phyloP scores from a whole-genome alignment of 805 yeast genomes.

The Candida caryicola region DNA sequence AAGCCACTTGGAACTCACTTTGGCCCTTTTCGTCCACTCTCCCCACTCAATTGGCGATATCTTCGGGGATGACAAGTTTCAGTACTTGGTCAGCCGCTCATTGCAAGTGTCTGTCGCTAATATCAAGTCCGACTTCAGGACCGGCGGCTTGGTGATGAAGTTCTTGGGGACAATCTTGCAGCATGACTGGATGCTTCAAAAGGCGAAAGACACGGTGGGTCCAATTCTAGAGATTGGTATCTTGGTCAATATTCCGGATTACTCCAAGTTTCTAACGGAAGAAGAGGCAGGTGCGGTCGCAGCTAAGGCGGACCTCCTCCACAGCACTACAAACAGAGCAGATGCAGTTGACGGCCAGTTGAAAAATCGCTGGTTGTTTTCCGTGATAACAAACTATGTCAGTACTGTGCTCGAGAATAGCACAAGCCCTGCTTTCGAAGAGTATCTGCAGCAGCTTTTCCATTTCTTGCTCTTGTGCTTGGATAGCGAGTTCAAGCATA shows the following conservation, averaged over 20 bases:
- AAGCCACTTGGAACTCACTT: constrained; percentile 39
- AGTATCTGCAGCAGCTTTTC: not conserved
- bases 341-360: constrained; percentile 2
- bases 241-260: constrained; percentile 23
- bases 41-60: constrained; percentile 7
- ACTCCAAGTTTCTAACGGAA: constrained; percentile 5
- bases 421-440: not conserved
- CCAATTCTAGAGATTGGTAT: constrained; percentile 32
- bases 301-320: not conserved
- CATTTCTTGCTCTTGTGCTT: not conserved
- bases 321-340: not conserved
- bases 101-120: constrained; percentile 21
- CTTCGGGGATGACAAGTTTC: constrained; percentile 20
- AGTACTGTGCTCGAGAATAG: not conserved
- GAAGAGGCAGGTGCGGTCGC: constrained; percentile 1
- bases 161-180: constrained; percentile 7
- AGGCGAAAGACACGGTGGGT: constrained; percentile 17
- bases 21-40: constrained; percentile 13
- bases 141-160: constrained; percentile 12
- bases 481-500: not conserved
- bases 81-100: constrained; percentile 25
- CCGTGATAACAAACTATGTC: not conserved
- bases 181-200: constrained; percentile 10
- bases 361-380: constrained; percentile 7
- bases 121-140: constrained; percentile 12